Evolutionary conservation across 2,329 filamentous ascomycete genomes (phyloP), one percentile per base, ranked within the genome.

Genomic region (Epichloe gansuensis): DNA sequence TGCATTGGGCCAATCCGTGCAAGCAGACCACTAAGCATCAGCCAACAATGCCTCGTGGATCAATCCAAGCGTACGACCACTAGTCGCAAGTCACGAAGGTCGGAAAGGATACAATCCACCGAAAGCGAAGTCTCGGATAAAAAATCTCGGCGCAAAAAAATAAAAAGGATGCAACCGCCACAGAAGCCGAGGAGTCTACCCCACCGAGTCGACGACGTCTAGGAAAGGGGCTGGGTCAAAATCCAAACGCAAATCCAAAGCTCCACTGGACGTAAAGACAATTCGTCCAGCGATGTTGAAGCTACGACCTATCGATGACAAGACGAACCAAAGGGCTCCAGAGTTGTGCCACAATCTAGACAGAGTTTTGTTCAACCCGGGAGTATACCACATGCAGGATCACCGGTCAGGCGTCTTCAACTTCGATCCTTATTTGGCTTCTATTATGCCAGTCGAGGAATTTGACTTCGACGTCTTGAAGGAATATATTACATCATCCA

Each of bases 321-420:
- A 60, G 9, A 62, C 67, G 43, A 13, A 31, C 4, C 61, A 65
- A 9, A 62, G 65, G 4, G 51, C 59, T 0, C 75, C 81, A 11
- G 69, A 69, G 28, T 72, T 95, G 2, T 74, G 80, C 2, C 85
- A 93, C 64, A 85, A 86, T 6, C 74, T 96, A 35, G 88, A 95
- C 56, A 79, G 90, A 53, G 91, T 94, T n/a, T 72, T 98, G 3
- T 98, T 98, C 76, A 98, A 96, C 62, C 85, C 85, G 2, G 91
- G 93, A 23, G 88, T 96, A 39, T 95, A 96, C 66, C 84, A 88
- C 49, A 78, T 98, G 50, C 91, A 95, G 68, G 93, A 98, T 65
- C 83, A 85, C 25, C 81, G 88, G 54, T 90, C 91, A 41, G 79
- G 83, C 17, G 89, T 97, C 6, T 98, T 83, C 76, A 98, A 98